phyloP scores from a whole-genome alignment of 345 rosid genomes.

The Rhodamnia rubescens region DNA sequence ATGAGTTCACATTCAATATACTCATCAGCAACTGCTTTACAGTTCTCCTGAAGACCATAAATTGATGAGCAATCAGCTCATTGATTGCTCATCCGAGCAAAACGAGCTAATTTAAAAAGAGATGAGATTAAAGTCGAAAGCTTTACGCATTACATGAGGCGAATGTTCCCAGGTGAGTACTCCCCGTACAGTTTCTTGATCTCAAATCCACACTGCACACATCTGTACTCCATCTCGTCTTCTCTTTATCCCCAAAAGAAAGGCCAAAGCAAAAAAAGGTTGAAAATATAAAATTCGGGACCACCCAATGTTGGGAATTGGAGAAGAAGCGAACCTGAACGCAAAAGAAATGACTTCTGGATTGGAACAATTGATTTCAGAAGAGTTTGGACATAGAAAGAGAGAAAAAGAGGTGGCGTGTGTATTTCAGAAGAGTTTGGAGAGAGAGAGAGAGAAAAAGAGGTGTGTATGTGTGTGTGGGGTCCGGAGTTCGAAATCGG shows the following conservation, averaged over 20 bases:
- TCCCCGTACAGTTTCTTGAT: slow-evolving; percentile 50
- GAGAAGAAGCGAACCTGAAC: background rate
- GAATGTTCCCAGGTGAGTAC: slow-evolving; percentile 64
- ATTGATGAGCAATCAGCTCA: background rate
- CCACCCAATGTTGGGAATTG: background rate
- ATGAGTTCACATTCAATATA: slow-evolving; percentile 75
- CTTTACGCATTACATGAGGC: slow-evolving; percentile 71
- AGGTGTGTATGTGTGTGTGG: no score
- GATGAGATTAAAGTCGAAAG: background rate
- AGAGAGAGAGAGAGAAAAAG: no score
- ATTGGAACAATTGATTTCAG: background rate
- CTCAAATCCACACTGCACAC: slow-evolving; percentile 52
- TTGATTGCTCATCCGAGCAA: background rate
- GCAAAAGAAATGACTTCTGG: background rate
- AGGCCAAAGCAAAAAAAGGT: background rate
- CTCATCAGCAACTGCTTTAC: slow-evolving; percentile 64
- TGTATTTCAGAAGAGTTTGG: no score
- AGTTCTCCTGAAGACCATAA: slow-evolving; percentile 29
- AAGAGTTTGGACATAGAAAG: background rate
- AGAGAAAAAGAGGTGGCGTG: background rate
- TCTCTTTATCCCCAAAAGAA: background rate
- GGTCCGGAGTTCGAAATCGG: no score
- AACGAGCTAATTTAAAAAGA: background rate
- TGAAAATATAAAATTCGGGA: background rate
- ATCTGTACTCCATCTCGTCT: slow-evolving; percentile 28